Conservation (phyloP, 352 stramenopile genomes). For the Plasmopara viticola region DNA sequence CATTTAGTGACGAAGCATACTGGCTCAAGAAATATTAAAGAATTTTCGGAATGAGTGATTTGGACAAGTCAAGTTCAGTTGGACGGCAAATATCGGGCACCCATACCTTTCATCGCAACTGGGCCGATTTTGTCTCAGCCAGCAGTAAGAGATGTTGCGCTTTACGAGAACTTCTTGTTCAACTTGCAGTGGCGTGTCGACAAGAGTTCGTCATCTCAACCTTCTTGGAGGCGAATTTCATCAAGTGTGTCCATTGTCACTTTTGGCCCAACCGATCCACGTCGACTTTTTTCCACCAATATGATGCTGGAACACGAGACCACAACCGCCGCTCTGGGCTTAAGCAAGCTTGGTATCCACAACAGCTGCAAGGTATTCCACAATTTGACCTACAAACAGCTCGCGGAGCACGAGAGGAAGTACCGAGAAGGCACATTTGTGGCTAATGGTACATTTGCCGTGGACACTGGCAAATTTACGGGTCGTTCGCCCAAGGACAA, state of each 20-base stretch:
- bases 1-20: no score
- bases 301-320: conserved; percentile 54
- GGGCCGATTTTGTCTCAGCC: no score
- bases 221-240: conserved; percentile 5
- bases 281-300: neutral
- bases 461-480: conserved; percentile 99
- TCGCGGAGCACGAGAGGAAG: conserved; percentile 91
- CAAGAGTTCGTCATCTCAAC: conserved; percentile 4
- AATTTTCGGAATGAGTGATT: no score
- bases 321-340: conserved; percentile 42
- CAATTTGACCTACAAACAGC: conserved; percentile 95
- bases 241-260: conserved; percentile 10
- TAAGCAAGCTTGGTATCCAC: conserved; percentile 88
- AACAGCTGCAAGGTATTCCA: conserved; percentile 88
- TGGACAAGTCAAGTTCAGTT: no score
- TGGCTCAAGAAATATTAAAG: no score
- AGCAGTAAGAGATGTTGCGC: conserved; percentile 8
- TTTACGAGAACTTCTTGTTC: neutral
- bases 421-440: conserved; percentile 91
- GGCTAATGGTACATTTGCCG: conserved; percentile 91
- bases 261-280: neutral
- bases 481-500: conserved; percentile 98
- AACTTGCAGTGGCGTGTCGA: conserved; percentile 2
- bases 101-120: no score
- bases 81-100: no score